phyloP scores from a whole-genome alignment of 805 yeast genomes.

The Hanseniaspora hatyaiensis region DNA sequence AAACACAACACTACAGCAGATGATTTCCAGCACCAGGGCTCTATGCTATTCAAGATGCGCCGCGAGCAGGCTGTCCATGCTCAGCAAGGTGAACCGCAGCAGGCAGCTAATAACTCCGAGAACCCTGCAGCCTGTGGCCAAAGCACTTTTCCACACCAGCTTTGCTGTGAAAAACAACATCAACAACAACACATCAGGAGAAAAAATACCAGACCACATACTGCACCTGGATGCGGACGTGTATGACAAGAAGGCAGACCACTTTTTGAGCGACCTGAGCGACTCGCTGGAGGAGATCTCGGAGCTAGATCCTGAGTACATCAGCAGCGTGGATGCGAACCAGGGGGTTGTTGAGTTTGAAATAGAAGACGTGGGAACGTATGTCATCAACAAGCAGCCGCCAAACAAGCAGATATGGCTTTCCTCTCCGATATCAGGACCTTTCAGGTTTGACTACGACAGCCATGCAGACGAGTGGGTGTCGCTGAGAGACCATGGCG shows the following conservation, averaged over 20 bases:
- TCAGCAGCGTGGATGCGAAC: conserved; percentile 49
- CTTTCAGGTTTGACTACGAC: conserved; percentile 63
- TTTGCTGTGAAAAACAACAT: background rate
- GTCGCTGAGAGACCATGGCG: conserved; percentile 53
- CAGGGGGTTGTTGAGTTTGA: conserved; percentile 79
- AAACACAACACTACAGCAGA: no score
- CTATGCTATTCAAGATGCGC: no score
- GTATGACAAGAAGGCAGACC: conserved; percentile 56
- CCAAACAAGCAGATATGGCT: conserved; percentile 96
- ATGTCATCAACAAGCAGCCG: conserved; percentile 92
- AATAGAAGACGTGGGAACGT: conserved; percentile 63
- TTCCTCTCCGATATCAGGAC: conserved; percentile 87
- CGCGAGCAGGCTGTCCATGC: no score
- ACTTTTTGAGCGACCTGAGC: conserved; percentile 54
- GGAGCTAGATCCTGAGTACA: conserved; percentile 55
- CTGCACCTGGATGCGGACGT: conserved; percentile 37
- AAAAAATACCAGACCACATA: conserved; percentile 40
- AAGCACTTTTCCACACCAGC: background rate
- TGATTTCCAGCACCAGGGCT: no score
- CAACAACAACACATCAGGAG: conserved; percentile 18
- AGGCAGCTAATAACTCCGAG: no score
- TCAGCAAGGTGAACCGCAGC: no score
- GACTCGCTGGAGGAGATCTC: conserved; percentile 58
- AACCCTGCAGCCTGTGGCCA: no score
- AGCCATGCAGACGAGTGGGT: conserved; percentile 62